Conservation (phyloP, 345 rosid species). For the Eucalyptus pauciflora region DNA sequence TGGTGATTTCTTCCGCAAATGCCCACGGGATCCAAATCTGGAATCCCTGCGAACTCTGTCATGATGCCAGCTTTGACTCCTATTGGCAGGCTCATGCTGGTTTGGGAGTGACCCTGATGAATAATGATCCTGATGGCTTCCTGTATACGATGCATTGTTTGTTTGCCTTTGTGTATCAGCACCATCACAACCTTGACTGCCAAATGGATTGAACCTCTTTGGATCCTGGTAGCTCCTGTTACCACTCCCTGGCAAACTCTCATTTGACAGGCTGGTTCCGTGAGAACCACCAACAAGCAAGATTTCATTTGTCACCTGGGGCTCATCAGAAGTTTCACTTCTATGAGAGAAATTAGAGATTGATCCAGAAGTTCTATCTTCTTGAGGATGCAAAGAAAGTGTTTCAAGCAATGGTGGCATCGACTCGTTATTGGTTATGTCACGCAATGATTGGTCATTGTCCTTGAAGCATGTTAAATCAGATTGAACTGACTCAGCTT, state of each 20-base stretch:
- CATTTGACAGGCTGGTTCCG: conserved; percentile 15
- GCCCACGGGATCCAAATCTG: conserved; percentile 31
- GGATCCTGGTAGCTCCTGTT: conserved; percentile 12
- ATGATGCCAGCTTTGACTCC: conserved; percentile 10
- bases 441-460: conserved; percentile 4
- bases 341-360: background rate
- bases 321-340: conserved; percentile 13
- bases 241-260: conserved; percentile 8
- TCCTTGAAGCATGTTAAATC: conserved; percentile 5
- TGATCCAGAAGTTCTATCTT: conserved; percentile 1
- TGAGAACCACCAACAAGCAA: conserved; percentile 5
- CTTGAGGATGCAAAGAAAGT: conserved; percentile 24
- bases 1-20: conserved; percentile 20
- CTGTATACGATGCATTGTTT: conserved; percentile 8
- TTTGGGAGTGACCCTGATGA: background rate
- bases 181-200: conserved; percentile 27
- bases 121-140: conserved; percentile 9
- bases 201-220: conserved; percentile 10
- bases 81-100: conserved; percentile 2
- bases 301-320: conserved; percentile 9
- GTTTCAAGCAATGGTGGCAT: conserved; percentile 25
- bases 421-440: conserved; percentile 9
- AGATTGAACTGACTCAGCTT: conserved; percentile 12
- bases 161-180: conserved; percentile 14
- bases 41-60: conserved; percentile 29